Conservation (phyloP, 805 yeast genomes). For the Candida golubevii region DNA sequence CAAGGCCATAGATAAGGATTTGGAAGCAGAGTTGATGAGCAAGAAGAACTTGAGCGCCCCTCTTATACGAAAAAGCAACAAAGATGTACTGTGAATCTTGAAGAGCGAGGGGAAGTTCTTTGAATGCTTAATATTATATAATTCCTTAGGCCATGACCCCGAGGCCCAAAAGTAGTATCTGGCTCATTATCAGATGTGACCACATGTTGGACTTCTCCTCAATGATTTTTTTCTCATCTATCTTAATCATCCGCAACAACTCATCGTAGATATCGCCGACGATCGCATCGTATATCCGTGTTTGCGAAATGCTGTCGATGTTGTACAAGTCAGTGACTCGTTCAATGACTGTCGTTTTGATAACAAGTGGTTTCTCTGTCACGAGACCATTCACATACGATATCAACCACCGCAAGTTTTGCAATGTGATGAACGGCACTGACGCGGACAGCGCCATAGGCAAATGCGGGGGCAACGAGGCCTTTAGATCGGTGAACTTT, state of each 20-base stretch:
- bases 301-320: constrained; percentile 34
- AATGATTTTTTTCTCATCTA: constrained; percentile 47
- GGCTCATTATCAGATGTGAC: constrained; percentile 60
- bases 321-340: constrained; percentile 36
- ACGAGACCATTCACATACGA: constrained; percentile 49
- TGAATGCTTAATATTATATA: no score
- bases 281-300: constrained; percentile 47
- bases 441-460: constrained; percentile 46
- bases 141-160: constrained; percentile 48
- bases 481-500: constrained; percentile 59
- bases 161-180: constrained; percentile 51
- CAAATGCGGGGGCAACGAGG: constrained; percentile 48
- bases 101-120: no score
- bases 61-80: neutral
- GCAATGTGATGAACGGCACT: constrained; percentile 52
- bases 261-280: constrained; percentile 58
- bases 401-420: constrained; percentile 58
- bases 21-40: constrained; percentile 30
- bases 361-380: constrained; percentile 26
- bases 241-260: constrained; percentile 47
- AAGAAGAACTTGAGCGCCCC: constrained; percentile 16
- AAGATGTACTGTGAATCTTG: no score
- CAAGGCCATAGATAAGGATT: constrained; percentile 25
- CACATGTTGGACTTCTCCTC: constrained; percentile 46
- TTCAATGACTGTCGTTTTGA: constrained; percentile 39